These are phyloP conservation scores for Osmanthus fragrans DNA, from an alignment of 257 asterid genomes.

Conservation along the genomic window DNA sequence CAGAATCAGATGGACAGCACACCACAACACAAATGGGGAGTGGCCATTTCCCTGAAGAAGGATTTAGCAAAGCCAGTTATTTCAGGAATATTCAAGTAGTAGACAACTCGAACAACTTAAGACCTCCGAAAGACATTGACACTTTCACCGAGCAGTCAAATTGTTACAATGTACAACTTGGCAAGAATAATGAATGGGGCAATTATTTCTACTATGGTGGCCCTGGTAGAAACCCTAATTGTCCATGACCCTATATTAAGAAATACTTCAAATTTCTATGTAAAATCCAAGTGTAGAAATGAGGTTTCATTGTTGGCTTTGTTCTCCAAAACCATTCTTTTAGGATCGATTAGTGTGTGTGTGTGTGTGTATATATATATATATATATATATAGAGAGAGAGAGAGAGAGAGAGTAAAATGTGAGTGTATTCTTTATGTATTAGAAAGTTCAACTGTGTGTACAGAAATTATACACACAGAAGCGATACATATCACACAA, in stretches of 20 bases:
- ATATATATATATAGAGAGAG: no score
- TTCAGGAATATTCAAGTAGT: conserved; percentile 73
- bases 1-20: conserved; percentile 66
- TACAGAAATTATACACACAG: no score
- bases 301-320: conserved; percentile 36
- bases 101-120: conserved; percentile 63
- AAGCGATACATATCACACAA: no score
- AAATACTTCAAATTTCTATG: not conserved
- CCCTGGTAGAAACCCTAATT: conserved; percentile 73
- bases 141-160: conserved; percentile 62
- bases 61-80: conserved; percentile 74
- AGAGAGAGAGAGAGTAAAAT: no score
- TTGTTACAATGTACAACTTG: conserved; percentile 66
- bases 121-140: conserved; percentile 55
- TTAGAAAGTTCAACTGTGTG: not conserved
- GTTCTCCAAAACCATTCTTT: conserved; percentile 41
- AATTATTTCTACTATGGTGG: conserved; percentile 81
- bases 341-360: conserved; percentile 18
- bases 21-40: conserved; percentile 94
- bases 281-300: conserved; percentile 20
- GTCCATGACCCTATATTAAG: conserved; percentile 39
- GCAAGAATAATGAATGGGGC: conserved; percentile 66
- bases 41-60: conserved; percentile 84
- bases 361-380: no score
- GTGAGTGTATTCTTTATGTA: conserved; percentile 12